Evolutionary conservation across 257 asterid genomes (phyloP), one percentile per base, ranked within the genome.

Genomic region (Nicotiana knightiana): DNA sequence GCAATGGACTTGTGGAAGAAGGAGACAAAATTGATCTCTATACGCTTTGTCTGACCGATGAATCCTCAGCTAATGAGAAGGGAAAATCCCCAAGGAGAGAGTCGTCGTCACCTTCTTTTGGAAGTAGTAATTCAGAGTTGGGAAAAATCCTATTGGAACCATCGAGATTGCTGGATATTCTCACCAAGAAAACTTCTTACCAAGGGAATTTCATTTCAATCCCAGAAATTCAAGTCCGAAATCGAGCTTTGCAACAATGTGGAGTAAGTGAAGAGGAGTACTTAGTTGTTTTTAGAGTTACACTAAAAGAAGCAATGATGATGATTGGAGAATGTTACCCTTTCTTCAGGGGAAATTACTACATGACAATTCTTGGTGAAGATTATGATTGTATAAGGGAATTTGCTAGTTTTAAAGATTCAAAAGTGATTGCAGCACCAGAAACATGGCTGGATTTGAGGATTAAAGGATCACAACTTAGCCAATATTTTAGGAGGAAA

Each of bases 391-490:
- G 84, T 9, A 86, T 91, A 4, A 85, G 89, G 43, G 92, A 84
- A 67, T 87, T 88, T 1, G 97, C 81, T 2, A 17, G 58, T 0
- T 81, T 63, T 16, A 93, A 90, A 83, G 95, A 92, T 4, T 89
- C 97, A 0, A 91, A 91, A 85, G 87, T 87, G 15, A 83, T 92
- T 57, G 92, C 86, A 21, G 97, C 97, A 13, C 97, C 97, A 0
- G 91, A 89, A 26, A 84, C 89, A 4, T 94, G 97, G 98, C 81
- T 94, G 85, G 93, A 94, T 78, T 85, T 94, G 82, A 92, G 98
- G 95, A 92, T 94, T 64, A 94, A 92, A 79, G 98, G 96, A 21
- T 94, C 98, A 4, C 98, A 93, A 33, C 87, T 92, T 0, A 94
- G 97, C 77, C 96, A 94, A 43, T 94, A 92, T 53, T 92, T 94